Evolutionary conservation across 2,329 filamentous ascomycete genomes (phyloP).

Genomic region (Cyclaneusma minus): DNA sequence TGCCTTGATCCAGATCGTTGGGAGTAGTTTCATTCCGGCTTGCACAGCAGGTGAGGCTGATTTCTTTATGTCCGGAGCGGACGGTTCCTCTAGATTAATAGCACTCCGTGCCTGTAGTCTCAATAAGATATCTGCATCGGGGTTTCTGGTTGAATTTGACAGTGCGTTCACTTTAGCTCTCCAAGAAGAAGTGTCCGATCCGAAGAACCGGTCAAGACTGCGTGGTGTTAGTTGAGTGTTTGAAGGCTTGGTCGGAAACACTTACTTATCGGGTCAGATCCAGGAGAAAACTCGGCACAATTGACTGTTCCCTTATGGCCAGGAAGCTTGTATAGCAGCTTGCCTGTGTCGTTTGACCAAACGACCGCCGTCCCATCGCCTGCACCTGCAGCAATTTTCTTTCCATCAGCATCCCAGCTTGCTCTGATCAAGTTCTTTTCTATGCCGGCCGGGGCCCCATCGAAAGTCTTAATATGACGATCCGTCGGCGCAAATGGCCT

Average conservation of each 20-base stretch:
- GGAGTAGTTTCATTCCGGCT: no score
- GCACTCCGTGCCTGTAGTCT: no score
- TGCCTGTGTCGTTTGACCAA: constrained; percentile 80
- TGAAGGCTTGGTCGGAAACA: constrained; percentile 18
- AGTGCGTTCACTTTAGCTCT: constrained; percentile 53
- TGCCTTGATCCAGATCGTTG: no score
- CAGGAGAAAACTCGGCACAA: constrained; percentile 79
- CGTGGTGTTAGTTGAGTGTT: constrained; percentile 19
- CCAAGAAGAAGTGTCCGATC: constrained; percentile 74
- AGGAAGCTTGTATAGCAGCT: constrained; percentile 84
- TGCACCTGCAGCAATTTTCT: constrained; percentile 75
- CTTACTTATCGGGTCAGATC: constrained; percentile 76
- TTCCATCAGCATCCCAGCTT: constrained; percentile 78
- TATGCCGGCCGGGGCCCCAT: constrained; percentile 73
- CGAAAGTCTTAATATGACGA: constrained; percentile 72
- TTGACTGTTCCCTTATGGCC: constrained; percentile 94
- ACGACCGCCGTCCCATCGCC: constrained; percentile 84
- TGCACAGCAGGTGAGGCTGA: no score
- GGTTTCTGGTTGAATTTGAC: no score
- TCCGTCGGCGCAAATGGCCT: constrained; percentile 85
- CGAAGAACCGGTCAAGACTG: constrained; percentile 81
- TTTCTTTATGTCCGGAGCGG: no score
- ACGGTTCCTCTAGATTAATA: no score
- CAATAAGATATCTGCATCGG: no score
- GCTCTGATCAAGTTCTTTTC: constrained; percentile 87